Evolutionary conservation across 768 basidiomycete genomes (phyloP).

Genomic region (Hysterangium stoloniferum): DNA sequence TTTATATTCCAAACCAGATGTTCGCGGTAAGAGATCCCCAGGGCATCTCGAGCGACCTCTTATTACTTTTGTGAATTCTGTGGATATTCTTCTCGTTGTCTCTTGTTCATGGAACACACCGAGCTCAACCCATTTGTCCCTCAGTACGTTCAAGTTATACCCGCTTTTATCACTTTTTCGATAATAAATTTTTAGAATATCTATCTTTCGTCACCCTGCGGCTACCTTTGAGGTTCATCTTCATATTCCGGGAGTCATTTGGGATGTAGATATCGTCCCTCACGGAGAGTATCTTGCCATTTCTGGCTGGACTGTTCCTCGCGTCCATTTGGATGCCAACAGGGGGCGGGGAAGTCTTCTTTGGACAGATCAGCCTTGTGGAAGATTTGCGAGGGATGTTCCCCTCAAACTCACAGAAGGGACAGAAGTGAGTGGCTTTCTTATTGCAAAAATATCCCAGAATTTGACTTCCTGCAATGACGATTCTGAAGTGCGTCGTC

Average conservation of each 20-base stretch:
- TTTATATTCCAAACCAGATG: too few relatives aligned
- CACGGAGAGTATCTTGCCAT: not conserved
- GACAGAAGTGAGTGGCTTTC: slow-evolving; percentile 1
- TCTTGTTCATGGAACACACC: slow-evolving; percentile 8
- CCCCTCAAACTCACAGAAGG: not conserved
- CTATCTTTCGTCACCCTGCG: not conserved
- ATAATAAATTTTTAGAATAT: not conserved
- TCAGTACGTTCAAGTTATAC: not conserved
- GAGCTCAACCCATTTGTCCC: slow-evolving; percentile 6
- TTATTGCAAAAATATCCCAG: too few relatives aligned
- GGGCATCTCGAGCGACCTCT: too few relatives aligned
- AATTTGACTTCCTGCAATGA: too few relatives aligned
- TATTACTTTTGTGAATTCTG: too few relatives aligned
- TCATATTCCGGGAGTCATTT: slow-evolving; percentile 1
- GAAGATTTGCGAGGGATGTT: slow-evolving; percentile 1
- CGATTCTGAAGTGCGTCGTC: too few relatives aligned
- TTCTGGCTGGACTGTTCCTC: slow-evolving; percentile 1
- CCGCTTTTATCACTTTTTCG: not conserved
- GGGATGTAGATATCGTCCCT: not conserved
- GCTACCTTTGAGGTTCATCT: slow-evolving; percentile 2
- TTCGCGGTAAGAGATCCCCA: too few relatives aligned
- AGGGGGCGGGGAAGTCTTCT: not conserved
- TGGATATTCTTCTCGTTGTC: too few relatives aligned
- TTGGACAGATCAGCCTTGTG: slow-evolving; percentile 7
- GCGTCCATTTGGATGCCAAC: not conserved